A percentile compares a stretch with the other conserved stretches of the same genome.
Evolutionary conservation across 306 rosid species (phyloP).

Genomic region (Astragalus membranaceus): DNA sequence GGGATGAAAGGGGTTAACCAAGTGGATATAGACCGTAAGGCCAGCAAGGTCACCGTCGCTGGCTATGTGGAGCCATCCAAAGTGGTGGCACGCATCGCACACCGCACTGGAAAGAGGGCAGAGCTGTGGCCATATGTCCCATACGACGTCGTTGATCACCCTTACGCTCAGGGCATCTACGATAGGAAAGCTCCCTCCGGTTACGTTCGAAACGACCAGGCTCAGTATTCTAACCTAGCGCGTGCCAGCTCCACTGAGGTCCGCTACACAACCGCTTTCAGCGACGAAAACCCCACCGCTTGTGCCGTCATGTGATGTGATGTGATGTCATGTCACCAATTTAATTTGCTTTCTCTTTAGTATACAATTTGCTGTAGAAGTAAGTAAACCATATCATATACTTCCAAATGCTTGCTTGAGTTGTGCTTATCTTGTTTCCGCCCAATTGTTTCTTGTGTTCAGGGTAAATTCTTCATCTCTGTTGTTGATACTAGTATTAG

Average conservation of each 20-base stretch:
- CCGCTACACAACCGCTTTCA: constrained; percentile 77
- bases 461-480: too few relatives aligned
- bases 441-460: too few relatives aligned
- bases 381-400: too few relatives aligned
- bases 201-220: constrained; percentile 47
- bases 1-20: constrained; percentile 81
- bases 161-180: constrained; percentile 63
- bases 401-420: too few relatives aligned
- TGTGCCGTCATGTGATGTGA: constrained; percentile 48
- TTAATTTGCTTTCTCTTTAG: too few relatives aligned
- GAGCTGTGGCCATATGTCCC: constrained; percentile 87
- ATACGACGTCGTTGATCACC: constrained; percentile 71
- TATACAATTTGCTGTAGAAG: too few relatives aligned
- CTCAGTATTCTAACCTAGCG: constrained; percentile 34
- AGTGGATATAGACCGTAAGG: constrained; percentile 59
- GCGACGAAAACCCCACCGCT: constrained; percentile 63
- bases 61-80: constrained; percentile 62
- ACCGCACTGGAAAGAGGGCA: constrained; percentile 87
- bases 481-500: too few relatives aligned
- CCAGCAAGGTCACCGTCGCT: constrained; percentile 55
- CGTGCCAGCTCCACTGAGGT: constrained; percentile 69
- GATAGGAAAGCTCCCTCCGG: constrained; percentile 82
- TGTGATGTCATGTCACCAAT: constrained; percentile 35
- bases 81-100: constrained; percentile 62
- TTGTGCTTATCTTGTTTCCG: too few relatives aligned